Evolutionary conservation across 805 yeast genomes (phyloP).

Genomic region (Yamadazyma phyllophila): DNA sequence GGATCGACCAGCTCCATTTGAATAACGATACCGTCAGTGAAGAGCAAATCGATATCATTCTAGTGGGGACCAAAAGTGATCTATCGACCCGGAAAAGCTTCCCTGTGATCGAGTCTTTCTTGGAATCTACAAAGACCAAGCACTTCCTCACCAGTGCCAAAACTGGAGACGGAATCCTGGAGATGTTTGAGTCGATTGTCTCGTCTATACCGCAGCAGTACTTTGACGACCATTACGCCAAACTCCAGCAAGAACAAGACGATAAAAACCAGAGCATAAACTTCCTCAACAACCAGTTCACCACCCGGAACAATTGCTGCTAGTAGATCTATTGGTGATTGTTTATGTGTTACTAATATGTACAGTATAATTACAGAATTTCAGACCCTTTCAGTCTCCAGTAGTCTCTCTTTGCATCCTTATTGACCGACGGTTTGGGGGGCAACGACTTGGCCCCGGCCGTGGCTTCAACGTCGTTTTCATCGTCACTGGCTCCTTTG

Average conservation of each 20-base stretch:
- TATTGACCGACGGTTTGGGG: conserved; percentile 25
- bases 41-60: conserved; percentile 29
- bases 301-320: conserved; percentile 6
- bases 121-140: conserved; percentile 16
- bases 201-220: conserved; percentile 29
- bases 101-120: conserved; percentile 12
- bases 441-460: background rate
- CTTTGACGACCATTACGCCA: conserved; percentile 19
- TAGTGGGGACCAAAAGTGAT: conserved; percentile 87
- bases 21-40: conserved; percentile 20
- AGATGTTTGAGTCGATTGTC: conserved; percentile 31
- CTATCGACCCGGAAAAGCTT: conserved; percentile 29
- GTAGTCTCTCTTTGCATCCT: conserved; percentile 35
- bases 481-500: conserved; percentile 11
- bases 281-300: conserved; percentile 12
- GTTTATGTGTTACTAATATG: conserved; percentile 1
- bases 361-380: conserved; percentile 3
- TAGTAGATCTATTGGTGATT: conserved; percentile 1
- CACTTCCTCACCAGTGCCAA: conserved; percentile 63
- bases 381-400: conserved; percentile 45
- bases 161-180: conserved; percentile 58
- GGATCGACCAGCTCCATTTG: conserved; percentile 76
- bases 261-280: conserved; percentile 5
- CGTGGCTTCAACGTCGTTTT: conserved; percentile 7
- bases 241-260: conserved; percentile 8